A percentile compares a stretch with the other conserved stretches of the same genome.
These are phyloP conservation scores for Plasmodium vinckei DNA, from an alignment of 169 alveolate species.

Conservation along the genomic window DNA sequence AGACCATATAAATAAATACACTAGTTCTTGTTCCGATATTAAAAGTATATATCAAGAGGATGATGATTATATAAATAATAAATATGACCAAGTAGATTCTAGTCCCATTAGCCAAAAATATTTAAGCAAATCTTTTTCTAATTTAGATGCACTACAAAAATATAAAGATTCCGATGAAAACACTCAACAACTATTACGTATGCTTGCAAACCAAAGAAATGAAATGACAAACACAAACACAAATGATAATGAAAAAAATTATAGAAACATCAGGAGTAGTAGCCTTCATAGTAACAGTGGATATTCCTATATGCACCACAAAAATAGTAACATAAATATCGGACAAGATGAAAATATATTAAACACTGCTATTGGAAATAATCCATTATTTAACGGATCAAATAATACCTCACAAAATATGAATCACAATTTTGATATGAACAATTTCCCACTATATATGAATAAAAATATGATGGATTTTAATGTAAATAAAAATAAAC, in stretches of 20 bases:
- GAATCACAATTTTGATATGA: not conserved
- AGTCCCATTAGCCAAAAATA: not conserved
- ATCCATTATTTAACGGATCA: not conserved
- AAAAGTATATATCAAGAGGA: too few relatives aligned
- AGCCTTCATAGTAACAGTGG: not conserved
- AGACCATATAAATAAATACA: not conserved
- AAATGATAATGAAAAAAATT: not conserved
- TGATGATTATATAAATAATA: slow-evolving; percentile 1
- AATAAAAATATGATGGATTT: too few relatives aligned
- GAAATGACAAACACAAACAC: not conserved
- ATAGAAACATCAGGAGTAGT: not conserved
- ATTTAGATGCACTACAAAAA: not conserved
- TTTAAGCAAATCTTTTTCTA: slow-evolving; percentile 7
- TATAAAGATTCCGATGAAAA: not conserved
- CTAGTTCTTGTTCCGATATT: not conserved
- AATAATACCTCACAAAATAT: not conserved
- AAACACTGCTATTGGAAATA: not conserved
- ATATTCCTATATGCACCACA: not conserved
- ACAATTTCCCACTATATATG: not conserved
- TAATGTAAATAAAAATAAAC: too few relatives aligned
- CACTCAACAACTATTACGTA: not conserved
- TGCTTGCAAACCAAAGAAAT: slow-evolving; percentile 2
- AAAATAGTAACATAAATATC: slow-evolving; percentile 1
- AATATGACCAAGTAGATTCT: not conserved
- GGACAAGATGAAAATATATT: slow-evolving; percentile 3